Conservation (phyloP, 805 yeast species). For the Myxozyma monticola region DNA sequence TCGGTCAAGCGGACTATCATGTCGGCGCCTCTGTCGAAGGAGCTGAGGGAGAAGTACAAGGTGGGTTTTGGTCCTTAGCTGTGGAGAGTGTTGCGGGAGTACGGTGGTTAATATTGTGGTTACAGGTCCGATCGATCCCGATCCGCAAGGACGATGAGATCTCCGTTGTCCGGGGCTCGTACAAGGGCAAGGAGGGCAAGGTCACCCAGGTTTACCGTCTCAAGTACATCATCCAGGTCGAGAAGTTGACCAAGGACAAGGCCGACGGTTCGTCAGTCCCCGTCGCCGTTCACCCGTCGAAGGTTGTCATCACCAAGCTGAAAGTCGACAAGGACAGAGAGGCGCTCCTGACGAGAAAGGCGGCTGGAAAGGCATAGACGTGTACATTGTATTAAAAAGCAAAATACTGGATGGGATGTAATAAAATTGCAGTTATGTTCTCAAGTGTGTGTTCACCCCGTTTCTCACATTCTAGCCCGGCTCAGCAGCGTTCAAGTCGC, state of each 20-base stretch:
- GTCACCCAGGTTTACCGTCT: slow-evolving; percentile 98
- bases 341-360: slow-evolving; percentile 65
- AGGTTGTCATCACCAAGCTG: slow-evolving; percentile 97
- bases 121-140: slow-evolving; percentile 79
- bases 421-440: slow-evolving; percentile 13
- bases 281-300: slow-evolving; percentile 96
- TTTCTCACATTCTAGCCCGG: too few species aligned
- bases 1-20: slow-evolving; percentile 89
- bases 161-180: slow-evolving; percentile 94
- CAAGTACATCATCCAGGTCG: slow-evolving; percentile 94
- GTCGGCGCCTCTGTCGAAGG: slow-evolving; percentile 99
- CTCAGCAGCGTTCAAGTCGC: too few species aligned
- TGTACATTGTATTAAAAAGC: slow-evolving; percentile 5
- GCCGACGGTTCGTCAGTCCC: slow-evolving; percentile 97
- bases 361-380: slow-evolving; percentile 17
- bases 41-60: slow-evolving; percentile 96
- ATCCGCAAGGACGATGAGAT: slow-evolving; percentile 98
- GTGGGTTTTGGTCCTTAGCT: slow-evolving; percentile 6
- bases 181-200: slow-evolving; percentile 99
- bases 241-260: slow-evolving; percentile 96
- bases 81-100: neutral
- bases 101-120: neutral
- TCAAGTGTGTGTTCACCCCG: slow-evolving; percentile 10
- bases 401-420: slow-evolving; percentile 8
- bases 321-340: slow-evolving; percentile 99